Conservation (phyloP, 192 early-diverging fungal species). For the Coemansia reversa region DNA sequence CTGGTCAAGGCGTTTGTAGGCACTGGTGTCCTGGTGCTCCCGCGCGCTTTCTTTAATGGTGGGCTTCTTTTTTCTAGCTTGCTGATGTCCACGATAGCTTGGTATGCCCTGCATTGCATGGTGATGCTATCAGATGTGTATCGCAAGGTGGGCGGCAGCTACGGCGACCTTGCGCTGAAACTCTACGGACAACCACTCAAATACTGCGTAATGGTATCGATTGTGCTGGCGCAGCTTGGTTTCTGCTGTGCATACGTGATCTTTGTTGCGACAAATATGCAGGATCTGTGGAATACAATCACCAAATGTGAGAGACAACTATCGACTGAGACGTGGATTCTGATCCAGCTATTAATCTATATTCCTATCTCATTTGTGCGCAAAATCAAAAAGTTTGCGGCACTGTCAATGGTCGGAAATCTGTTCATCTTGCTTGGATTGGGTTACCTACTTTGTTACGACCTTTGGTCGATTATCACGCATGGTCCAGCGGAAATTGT, state of each 20-base stretch:
- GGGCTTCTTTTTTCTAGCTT: constrained; percentile 64
- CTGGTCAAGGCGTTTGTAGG: constrained; percentile 81
- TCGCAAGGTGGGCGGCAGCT: constrained; percentile 59
- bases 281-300: constrained; percentile 66
- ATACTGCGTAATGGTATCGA: constrained; percentile 64
- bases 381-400: constrained; percentile 84
- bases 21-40: constrained; percentile 73
- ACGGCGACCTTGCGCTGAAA: constrained; percentile 66
- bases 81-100: constrained; percentile 59
- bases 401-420: constrained; percentile 86
- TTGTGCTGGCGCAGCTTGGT: constrained; percentile 77
- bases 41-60: constrained; percentile 75
- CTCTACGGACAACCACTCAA: constrained; percentile 65
- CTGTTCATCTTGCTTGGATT: constrained; percentile 90
- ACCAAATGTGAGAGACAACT: constrained; percentile 62
- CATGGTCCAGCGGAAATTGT: constrained; percentile 69
- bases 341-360: constrained; percentile 72
- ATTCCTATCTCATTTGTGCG: constrained; percentile 88
- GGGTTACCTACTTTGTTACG: constrained; percentile 79
- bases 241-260: constrained; percentile 89
- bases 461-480: constrained; percentile 66
- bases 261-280: constrained; percentile 83
- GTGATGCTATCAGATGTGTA: constrained; percentile 65
- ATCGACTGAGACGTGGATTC: constrained; percentile 71
- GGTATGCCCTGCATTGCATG: constrained; percentile 65